Base-by-base conservation (phyloP, 1,284 basidiomycete species). In the Sporisorium scitamineum region DNA sequence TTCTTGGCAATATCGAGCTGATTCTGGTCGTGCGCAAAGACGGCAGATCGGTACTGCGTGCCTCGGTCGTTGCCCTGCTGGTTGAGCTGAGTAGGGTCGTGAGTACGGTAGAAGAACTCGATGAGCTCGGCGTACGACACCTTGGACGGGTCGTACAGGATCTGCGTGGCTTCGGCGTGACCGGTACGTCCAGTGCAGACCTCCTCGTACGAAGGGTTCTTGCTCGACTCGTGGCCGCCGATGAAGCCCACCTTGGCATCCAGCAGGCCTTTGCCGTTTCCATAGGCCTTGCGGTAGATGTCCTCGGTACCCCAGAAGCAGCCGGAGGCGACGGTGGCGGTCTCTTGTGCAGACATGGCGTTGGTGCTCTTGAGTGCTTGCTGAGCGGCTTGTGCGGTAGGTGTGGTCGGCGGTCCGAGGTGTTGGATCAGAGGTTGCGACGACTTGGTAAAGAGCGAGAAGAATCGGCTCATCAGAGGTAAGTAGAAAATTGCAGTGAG, bases 121-220 rank as follows among this genome's bases (percentile, higher is more conserved):
- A 95, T 92, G 51, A 97, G 89, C 84, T 95, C 91, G 22, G 88
- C 92, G 78, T 95, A 97, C 26, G 88, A 88, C 18, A 96, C 90
- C 41, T 92, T 87, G 34, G 86, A 44, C 0, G 92, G 93, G 85
- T 95, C 93, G 80, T 94, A 99, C 80, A 92, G 90, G 73, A 98
- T 90, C 83, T 90, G 90, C 62, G 94, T 87, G 1, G 94, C 92
- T 87, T 99, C 96, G 4, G 96, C 96, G 85, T 97, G 94, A 44
- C 92, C 90, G 0, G 96, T 97, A 18, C 86, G 79, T 3, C 94
- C 95, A 7, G 89, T 87, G 73, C 84, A 78, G 20, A 97, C 95
- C 45, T 90, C 87, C 54, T 88, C 86, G 85, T 97, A 98, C 59
- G 87, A 87, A 78, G 85, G 84, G 54, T 84, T 79, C 60, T 82